Base-by-base conservation (phyloP, 2,329 filamentous ascomycete genomes). In the Diplodia mutila region DNA sequence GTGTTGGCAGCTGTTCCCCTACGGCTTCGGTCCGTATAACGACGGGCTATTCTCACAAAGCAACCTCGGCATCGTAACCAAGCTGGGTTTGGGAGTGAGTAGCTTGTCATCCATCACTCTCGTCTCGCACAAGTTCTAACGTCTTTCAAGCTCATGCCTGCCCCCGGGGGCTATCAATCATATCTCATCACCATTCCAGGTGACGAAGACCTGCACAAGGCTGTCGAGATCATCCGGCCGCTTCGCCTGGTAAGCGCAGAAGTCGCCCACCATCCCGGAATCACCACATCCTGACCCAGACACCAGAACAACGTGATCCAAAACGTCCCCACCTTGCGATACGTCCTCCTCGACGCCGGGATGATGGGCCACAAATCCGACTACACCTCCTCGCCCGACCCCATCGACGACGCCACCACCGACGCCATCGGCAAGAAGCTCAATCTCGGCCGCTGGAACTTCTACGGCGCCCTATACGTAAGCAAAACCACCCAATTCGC, bases 171-270 rank as follows among this genome's bases (percentile, higher is more conserved):
- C 1, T 82, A 83, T 68, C 81, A 85, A 75, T 75, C 75, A 12
- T 79, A 79, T 61, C 69, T 80, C 49, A 76, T 81, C 70, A 84
- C 82, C 0, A 80, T 86, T 39, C 80, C 81, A 0, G 79, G 76
- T 39, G 84, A 85, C 39, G 81, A 84, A 46, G 82, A 86, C 68
- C 78, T 86, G 8, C 75, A 80, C 11, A 76, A 82, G 49, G 77
- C 83, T 46, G 78, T 84, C 61, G 82, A 85, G 65, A 82, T 84
- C 53, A 83, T 85, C 68, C 78, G 84, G 1, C 82, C 82, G 2
- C 76, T 84, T n/a, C 65, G 65, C 14, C n/a, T 67, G 55, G 65
- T 61, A 37, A 37, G 12, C 7, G 1, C 21, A 18, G 2, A 7
- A 21, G 18, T 2, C 9, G 6, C 32, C 1, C 9, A 23, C 8